These are phyloP conservation scores for Fusarium sp. DNA, from an alignment of 2,329 filamentous ascomycete species.

Conservation along the genomic window DNA sequence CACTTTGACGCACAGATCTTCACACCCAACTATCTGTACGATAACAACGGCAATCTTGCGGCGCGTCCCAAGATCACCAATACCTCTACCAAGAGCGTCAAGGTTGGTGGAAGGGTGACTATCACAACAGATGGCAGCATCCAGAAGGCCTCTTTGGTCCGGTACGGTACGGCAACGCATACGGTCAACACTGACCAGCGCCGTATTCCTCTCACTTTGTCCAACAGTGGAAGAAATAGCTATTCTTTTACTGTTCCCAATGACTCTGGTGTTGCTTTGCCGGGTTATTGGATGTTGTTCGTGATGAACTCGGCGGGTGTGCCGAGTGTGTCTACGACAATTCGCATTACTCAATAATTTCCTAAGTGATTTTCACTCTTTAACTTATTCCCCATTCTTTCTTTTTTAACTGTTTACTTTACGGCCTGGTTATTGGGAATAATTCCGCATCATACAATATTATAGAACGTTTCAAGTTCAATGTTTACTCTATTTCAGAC, in stretches of 20 bases:
- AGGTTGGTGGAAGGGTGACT: slow-evolving; percentile 6
- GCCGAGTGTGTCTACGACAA: slow-evolving; percentile 23
- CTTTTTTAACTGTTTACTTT: not conserved
- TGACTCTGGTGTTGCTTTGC: slow-evolving; percentile 29
- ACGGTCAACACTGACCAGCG: slow-evolving; percentile 40
- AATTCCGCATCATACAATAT: not conserved
- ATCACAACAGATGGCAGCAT: not conserved
- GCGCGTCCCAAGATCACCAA: slow-evolving; percentile 8
- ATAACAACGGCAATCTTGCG: slow-evolving; percentile 3
- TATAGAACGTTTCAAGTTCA: not conserved
- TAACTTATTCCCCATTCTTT: not conserved
- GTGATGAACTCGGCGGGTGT: slow-evolving; percentile 30
- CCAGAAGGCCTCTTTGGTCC: slow-evolving; percentile 17
- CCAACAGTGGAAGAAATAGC: not conserved
- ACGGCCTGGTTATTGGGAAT: not conserved
- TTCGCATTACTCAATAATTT: not conserved
- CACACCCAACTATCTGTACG: slow-evolving; percentile 25
- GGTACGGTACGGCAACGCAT: slow-evolving; percentile 33
- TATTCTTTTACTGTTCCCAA: slow-evolving; percentile 24
- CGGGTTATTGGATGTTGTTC: slow-evolving; percentile 39
- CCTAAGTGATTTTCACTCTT: slow-evolving; percentile 61
- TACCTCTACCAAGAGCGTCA: not conserved
- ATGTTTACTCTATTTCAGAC: not conserved
- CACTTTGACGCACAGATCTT: slow-evolving; percentile 39
- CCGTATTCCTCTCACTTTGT: slow-evolving; percentile 19